A percentile compares a stretch with the other conserved stretches of the same genome.
These are phyloP conservation scores for Komagataella phaffii DNA, from an alignment of 805 yeast genomes.

Conservation along the genomic window DNA sequence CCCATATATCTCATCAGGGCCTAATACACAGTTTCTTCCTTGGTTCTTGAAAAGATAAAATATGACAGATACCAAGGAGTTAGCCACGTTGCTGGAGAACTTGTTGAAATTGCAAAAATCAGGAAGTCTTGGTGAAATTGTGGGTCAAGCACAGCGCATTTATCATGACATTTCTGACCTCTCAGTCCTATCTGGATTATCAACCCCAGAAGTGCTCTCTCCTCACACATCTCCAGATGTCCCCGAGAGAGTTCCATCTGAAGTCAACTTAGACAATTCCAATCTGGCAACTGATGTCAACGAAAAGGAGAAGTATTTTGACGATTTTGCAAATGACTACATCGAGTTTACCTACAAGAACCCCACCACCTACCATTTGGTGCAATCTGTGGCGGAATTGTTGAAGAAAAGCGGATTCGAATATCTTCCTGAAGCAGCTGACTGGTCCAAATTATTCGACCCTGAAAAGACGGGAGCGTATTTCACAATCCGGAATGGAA, in stretches of 20 bases:
- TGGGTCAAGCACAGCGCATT: background rate
- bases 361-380: constrained; percentile 71
- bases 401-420: constrained; percentile 49
- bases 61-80: background rate
- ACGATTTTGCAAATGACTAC: constrained; percentile 22
- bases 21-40: background rate
- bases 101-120: background rate
- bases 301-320: background rate
- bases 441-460: constrained; percentile 29
- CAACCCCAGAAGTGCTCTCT: background rate
- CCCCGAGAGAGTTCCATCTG: background rate
- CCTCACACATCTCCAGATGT: background rate
- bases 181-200: background rate
- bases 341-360: constrained; percentile 57
- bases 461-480: constrained; percentile 34
- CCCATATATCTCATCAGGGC: background rate
- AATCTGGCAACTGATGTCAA: background rate
- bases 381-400: constrained; percentile 30
- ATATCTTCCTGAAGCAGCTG: constrained; percentile 48
- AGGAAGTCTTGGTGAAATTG: background rate
- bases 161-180: background rate
- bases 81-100: background rate
- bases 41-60: background rate
- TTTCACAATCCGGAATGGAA: constrained; percentile 57
- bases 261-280: background rate